These are phyloP conservation scores for Colletotrichum filicis DNA, from an alignment of 2,329 filamentous ascomycete genomes.

Conservation along the genomic window DNA sequence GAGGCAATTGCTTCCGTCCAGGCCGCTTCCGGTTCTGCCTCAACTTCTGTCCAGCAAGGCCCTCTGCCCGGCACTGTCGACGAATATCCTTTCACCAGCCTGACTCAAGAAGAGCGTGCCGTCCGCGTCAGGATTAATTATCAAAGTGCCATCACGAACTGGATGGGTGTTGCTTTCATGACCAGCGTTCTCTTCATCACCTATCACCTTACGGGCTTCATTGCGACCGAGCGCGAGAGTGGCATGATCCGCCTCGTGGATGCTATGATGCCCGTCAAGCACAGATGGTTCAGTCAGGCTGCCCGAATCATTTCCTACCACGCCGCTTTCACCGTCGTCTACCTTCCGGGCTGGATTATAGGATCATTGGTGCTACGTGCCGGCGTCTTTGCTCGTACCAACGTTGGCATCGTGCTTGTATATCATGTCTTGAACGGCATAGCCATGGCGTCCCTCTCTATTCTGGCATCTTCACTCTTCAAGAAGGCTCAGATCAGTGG, in stretches of 20 bases:
- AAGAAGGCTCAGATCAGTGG: slow-evolving; percentile 89
- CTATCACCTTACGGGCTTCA: slow-evolving; percentile 88
- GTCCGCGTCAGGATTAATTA: slow-evolving; percentile 75
- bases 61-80: slow-evolving; percentile 58
- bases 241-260: slow-evolving; percentile 92
- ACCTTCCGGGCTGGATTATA: slow-evolving; percentile 85
- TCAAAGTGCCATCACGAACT: slow-evolving; percentile 78
- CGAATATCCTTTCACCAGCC: slow-evolving; percentile 81
- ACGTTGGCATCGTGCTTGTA: slow-evolving; percentile 72
- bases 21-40: slow-evolving; percentile 39
- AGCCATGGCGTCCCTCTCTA: slow-evolving; percentile 81
- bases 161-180: slow-evolving; percentile 82
- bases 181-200: slow-evolving; percentile 83
- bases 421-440: slow-evolving; percentile 83
- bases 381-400: slow-evolving; percentile 75
- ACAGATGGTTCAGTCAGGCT: slow-evolving; percentile 80
- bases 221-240: slow-evolving; percentile 85
- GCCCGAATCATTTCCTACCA: slow-evolving; percentile 84
- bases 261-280: slow-evolving; percentile 86
- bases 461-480: slow-evolving; percentile 87
- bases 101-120: slow-evolving; percentile 74
- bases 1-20: slow-evolving; percentile 72
- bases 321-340: slow-evolving; percentile 82
- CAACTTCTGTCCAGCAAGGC: slow-evolving; percentile 19
- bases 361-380: slow-evolving; percentile 72